These are phyloP conservation scores for Pinus albicaulis DNA, from an alignment of 75 land plant species.

Conservation along the genomic window DNA sequence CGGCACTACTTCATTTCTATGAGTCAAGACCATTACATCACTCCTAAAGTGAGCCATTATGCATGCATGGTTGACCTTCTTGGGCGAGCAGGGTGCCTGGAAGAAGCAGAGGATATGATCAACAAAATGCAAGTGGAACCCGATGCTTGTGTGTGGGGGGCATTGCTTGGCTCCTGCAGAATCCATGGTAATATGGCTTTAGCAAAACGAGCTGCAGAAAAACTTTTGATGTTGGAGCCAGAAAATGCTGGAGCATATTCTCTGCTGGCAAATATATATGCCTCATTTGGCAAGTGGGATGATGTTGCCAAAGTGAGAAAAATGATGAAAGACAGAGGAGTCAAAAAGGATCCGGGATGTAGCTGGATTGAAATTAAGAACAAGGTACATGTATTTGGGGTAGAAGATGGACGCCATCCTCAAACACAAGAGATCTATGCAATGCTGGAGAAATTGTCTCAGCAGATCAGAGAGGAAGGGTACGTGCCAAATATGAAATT, in stretches of 20 bases:
- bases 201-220: conserved; percentile 22
- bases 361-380: neutral
- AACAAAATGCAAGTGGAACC: conserved; percentile 37
- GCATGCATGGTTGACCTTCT: conserved; percentile 58
- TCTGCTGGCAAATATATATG: conserved; percentile 25
- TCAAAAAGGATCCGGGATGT: neutral
- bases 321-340: neutral
- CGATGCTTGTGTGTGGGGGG: conserved; percentile 40
- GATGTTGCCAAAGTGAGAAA: neutral
- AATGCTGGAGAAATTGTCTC: neutral
- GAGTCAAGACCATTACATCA: conserved; percentile 27
- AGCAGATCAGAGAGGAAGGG: neutral
- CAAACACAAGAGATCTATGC: neutral
- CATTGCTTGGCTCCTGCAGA: conserved; percentile 44
- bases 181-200: conserved; percentile 26
- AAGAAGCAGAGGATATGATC: conserved; percentile 35
- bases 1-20: conserved; percentile 31
- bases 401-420: neutral
- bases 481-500: neutral
- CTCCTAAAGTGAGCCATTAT: conserved; percentile 47
- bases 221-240: conserved; percentile 41
- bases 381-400: neutral
- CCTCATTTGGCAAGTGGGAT: neutral
- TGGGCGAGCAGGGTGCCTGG: conserved; percentile 43
- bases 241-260: conserved; percentile 30